A percentile compares a stretch with the other conserved stretches of the same genome.
Evolutionary conservation across 257 asterid species (phyloP).

Genomic region (Nicotiana tomentosiformis): DNA sequence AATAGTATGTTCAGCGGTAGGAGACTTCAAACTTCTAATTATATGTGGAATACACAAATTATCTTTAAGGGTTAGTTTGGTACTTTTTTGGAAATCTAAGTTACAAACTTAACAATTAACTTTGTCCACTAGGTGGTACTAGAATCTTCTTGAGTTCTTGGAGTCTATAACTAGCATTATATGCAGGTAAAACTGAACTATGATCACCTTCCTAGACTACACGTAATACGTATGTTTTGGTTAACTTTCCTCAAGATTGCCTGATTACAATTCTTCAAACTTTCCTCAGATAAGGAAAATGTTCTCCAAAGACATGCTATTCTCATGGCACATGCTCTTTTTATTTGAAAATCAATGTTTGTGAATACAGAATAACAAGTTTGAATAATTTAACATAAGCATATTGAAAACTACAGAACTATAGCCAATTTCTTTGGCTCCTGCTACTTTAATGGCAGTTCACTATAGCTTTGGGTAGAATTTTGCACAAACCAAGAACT

Average conservation of each 20-base stretch:
- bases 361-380: background rate
- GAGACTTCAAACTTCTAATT: background rate
- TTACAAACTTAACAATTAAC: background rate
- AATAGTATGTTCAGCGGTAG: background rate
- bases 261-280: background rate
- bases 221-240: background rate
- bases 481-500: background rate
- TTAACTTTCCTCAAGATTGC: background rate
- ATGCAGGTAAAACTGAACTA: constrained; percentile 4
- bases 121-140: background rate
- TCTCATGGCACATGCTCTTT: background rate
- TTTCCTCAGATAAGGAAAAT: background rate
- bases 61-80: background rate
- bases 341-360: background rate
- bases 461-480: background rate
- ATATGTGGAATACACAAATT: background rate
- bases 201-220: background rate
- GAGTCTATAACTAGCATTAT: background rate
- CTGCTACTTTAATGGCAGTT: background rate
- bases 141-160: background rate
- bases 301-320: background rate
- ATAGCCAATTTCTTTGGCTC: background rate
- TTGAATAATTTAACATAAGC: background rate
- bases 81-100: background rate
- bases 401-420: background rate